Base-by-base conservation (phyloP, 805 yeast genomes). In the Candida maesae region DNA sequence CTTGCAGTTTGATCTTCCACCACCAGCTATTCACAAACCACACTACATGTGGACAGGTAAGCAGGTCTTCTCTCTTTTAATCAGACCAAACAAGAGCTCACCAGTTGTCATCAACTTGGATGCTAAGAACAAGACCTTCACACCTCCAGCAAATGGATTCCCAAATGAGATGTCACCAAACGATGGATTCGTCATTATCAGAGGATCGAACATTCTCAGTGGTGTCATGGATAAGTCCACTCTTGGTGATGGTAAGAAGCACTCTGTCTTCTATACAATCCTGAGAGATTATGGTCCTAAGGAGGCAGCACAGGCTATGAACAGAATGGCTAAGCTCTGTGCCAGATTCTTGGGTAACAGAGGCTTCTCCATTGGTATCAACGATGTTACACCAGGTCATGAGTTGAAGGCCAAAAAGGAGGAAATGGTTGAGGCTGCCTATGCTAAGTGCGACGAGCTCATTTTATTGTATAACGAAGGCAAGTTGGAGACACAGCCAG, bases 261-360 rank as follows among this genome's bases (percentile, higher is more conserved):
- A 87, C 59, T 89, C 97, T 6, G 95, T 93, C 0, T 93, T 93
- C 58, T 93, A 95, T 60, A 88, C 97, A 0, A 93, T 93, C 50
- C 67, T 93, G 45, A 74, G 99, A 66, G 99, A 93, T 61, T 90
- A 83, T 61, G 99, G 99, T n/a, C 85, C 99, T 6, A 84, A 81
- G 51, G 96, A 84, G 54, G 98, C 99, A 1, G 96, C 96, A 3
- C 70, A 68, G 19, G 96, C 98, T 6, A 93, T 93, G 99, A 91
- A 95, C 64, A 74, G 99, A 61, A 90, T 93, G 98, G 96, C 99
- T n/a, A 95, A 95, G 66, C 67, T 95, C 54, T 90, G 98, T 73
- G 98, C 99, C 1, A 73, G 99, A 56, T 93, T 67, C 62, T 70
- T 93, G 58, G 99, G 98, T 46, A 87, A 90, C 58, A 73, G 97